phyloP scores from a whole-genome alignment of 305 asterid genomes.

The Fraxinus ornus region DNA sequence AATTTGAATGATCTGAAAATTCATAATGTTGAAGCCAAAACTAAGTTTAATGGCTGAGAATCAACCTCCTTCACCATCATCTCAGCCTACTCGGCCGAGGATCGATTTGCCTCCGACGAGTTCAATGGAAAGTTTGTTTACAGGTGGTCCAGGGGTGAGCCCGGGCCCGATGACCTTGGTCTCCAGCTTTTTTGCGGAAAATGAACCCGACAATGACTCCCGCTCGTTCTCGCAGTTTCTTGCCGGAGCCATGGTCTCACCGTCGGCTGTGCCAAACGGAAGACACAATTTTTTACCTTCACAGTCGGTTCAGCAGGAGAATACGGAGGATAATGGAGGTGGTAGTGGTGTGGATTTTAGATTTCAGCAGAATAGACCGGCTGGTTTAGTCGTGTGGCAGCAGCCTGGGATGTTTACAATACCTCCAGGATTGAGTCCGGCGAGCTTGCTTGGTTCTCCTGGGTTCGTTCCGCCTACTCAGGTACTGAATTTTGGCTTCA shows the following conservation, averaged over 20 bases:
- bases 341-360: constrained; percentile 36
- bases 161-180: constrained; percentile 76
- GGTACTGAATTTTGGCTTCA: constrained; percentile 38
- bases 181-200: constrained; percentile 66
- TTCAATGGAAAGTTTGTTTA: constrained; percentile 49
- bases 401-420: constrained; percentile 44
- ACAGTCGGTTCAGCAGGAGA: not conserved
- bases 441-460: constrained; percentile 68
- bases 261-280: constrained; percentile 24
- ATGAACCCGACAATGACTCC: constrained; percentile 63
- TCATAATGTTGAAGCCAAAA: not conserved
- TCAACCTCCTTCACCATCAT: constrained; percentile 50
- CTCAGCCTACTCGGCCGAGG: constrained; percentile 43
- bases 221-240: constrained; percentile 84
- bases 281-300: constrained; percentile 26
- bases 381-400: constrained; percentile 44
- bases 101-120: constrained; percentile 57
- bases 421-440: constrained; percentile 71
- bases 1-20: not conserved
- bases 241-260: constrained; percentile 56
- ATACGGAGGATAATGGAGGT: constrained; percentile 17
- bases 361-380: constrained; percentile 50
- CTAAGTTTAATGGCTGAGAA: constrained; percentile 48
- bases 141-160: constrained; percentile 49
- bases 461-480: constrained; percentile 51